Conservation (phyloP, 257 asterid species). For the Nicotiana sylvestris region DNA sequence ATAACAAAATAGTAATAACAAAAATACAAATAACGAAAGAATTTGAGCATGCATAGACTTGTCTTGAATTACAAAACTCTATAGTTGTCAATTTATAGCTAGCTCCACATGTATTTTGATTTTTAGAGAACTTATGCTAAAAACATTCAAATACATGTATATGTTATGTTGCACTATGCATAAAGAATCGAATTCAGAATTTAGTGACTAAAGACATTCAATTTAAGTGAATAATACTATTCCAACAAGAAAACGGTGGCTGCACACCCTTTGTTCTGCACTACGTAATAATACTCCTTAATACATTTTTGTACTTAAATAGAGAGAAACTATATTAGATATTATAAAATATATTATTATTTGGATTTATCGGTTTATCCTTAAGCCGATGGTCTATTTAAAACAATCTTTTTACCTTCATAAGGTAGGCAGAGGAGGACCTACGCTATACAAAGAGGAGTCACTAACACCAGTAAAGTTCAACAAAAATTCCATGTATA, state of each 20-base stretch:
- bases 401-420: too few species aligned
- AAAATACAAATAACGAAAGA: background rate
- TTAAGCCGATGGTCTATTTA: too few species aligned
- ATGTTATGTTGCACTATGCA: background rate
- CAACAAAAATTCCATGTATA: too few species aligned
- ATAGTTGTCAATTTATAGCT: background rate
- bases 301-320: too few species aligned
- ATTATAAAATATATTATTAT: too few species aligned
- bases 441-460: too few species aligned
- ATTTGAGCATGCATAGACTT: background rate
- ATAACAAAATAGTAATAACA: background rate
- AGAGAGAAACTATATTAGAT: too few species aligned
- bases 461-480: too few species aligned
- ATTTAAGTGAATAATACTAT: background rate
- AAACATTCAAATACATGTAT: background rate
- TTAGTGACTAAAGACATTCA: background rate
- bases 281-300: too few species aligned
- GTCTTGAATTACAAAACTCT: background rate
- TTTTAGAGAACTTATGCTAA: background rate
- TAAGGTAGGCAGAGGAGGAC: too few species aligned
- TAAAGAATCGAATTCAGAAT: background rate
- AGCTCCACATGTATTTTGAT: background rate
- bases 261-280: background rate
- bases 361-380: too few species aligned
- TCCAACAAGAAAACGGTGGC: background rate